These are phyloP conservation scores for Pseudonectria buxi DNA, from an alignment of 2,329 filamentous ascomycete genomes.

Conservation along the genomic window DNA sequence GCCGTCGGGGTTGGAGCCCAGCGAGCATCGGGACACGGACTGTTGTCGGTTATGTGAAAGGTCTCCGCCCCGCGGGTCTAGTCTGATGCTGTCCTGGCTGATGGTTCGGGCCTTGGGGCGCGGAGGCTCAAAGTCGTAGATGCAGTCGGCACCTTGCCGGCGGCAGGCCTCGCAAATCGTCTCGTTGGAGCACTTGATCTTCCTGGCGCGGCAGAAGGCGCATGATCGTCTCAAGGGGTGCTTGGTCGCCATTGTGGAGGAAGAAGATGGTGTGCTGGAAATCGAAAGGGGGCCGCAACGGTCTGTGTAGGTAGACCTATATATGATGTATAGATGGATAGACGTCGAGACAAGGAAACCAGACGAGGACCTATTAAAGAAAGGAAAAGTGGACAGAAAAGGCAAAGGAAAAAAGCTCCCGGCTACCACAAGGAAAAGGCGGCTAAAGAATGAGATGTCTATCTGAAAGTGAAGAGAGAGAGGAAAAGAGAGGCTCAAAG, in stretches of 20 bases:
- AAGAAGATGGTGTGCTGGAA: no score
- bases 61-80: slow-evolving; percentile 8
- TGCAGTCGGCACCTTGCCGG: slow-evolving; percentile 30
- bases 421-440: no score
- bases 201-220: slow-evolving; percentile 31
- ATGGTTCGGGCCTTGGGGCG: slow-evolving; percentile 23
- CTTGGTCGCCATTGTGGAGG: slow-evolving; percentile 22
- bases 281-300: no score
- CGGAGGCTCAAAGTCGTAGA: slow-evolving; percentile 31
- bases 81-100: slow-evolving; percentile 20
- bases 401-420: no score
- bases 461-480: no score
- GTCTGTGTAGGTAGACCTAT: no score
- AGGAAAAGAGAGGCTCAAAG: no score
- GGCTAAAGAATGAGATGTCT: no score
- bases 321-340: no score
- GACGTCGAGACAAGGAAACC: no score
- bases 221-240: slow-evolving; percentile 29
- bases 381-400: no score
- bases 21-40: slow-evolving; percentile 19
- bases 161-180: slow-evolving; percentile 32
- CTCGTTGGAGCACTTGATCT: slow-evolving; percentile 33
- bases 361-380: no score
- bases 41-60: slow-evolving; percentile 14
- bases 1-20: slow-evolving; percentile 17